Base-by-base conservation (phyloP, 176 grass and related monocot genomes). In the Olyra latifolia region DNA sequence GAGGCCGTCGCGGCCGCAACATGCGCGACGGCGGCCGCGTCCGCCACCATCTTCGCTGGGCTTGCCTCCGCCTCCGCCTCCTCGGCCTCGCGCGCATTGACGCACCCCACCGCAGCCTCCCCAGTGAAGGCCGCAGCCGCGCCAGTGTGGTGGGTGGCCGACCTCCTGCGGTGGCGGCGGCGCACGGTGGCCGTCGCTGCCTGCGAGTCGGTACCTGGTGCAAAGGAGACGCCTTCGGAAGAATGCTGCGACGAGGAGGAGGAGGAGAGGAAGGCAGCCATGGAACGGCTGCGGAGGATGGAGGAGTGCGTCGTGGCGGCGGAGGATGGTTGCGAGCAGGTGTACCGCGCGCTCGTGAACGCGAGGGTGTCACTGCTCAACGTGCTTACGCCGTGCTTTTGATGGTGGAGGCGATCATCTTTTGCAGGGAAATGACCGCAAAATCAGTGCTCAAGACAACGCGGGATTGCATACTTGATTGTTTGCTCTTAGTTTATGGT, bases 291-390 rank as follows among this genome's bases (percentile, higher is more conserved):
- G 38, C 46, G 73, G 24, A 42, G 50, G 28, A 58, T 91, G 23
- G 86, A 91, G 80, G 81, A 76, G 10, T 89, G 83, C 89, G 77
- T 94, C 24, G 50, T 71, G 60, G 84, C 79, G 7, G 83, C 89
- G 2, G 92, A 91, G 80, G 57, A 77, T 44, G 89, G 92, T 28
- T 87, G 83, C 86, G 80, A 90, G 43, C 69, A 71, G 75, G 89
- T 89, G 54, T 94, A 91, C 86, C 72, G 89, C 53, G 76, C 86
- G 62, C 89, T 94, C 17, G 80, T 94, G 3, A 87, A 87, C 77
- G 74, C 92, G 35, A 81, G 89, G 69, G 92, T 94, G 61, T 74
- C 92, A 3, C 81, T 94, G 47, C 89, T 94, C 77, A 91, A 94
- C 74, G 63, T 82, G 0, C 62, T 94, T 2, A 94, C 86, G 17